Evolutionary conservation across 1,139 yeast genomes (phyloP), one percentile per base, ranked within the genome.

Genomic region (Candida buenavistaensis): DNA sequence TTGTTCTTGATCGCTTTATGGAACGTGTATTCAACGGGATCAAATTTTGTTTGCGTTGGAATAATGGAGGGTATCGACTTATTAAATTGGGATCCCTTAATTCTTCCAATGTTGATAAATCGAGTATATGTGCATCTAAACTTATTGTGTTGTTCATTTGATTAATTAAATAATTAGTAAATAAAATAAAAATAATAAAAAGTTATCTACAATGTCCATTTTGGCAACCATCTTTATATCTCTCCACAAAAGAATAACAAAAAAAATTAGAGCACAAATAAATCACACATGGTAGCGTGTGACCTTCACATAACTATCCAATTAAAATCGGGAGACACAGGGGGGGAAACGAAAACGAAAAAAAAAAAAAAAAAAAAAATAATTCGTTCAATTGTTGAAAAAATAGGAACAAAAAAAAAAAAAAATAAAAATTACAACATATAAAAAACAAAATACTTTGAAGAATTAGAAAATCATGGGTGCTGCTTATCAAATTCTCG

Each of bases 401-500:
- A 7, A 5, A 9, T 8, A 5, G 6, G 24, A 22, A n/a, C 11
- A 3, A n/a, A 13, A 22, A n/a, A 22, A 22, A 22, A 22, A 22
- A 22, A 22, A 22, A 10, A 22, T 6, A 19, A 19, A 6, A 11
- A 20, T 10, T 9, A 20, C 6, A 9, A 19, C 6, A 19, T 9
- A 19, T 6, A 20, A 4, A 20, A 20, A 20, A 9, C 22, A 20
- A 20, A 10, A 20, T 20, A 9, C n/a, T 9, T 11, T 20, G 11
- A 24, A 14, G n/a, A n/a, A n/a, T n/a, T n/a, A n/a, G n/a, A n/a
- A 25, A 12, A 40, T 37, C 57, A 84, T 86, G 95, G 94, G 85
- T 65, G 79, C 86, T 55, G 85, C 86, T 58, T 87, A 87, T 72
- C 72, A 69, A 41, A 80, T 87, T 51, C 68, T 85, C 52, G 95